Base-by-base conservation (phyloP, 345 rosid species). In the Sonneratia caseolaris region DNA sequence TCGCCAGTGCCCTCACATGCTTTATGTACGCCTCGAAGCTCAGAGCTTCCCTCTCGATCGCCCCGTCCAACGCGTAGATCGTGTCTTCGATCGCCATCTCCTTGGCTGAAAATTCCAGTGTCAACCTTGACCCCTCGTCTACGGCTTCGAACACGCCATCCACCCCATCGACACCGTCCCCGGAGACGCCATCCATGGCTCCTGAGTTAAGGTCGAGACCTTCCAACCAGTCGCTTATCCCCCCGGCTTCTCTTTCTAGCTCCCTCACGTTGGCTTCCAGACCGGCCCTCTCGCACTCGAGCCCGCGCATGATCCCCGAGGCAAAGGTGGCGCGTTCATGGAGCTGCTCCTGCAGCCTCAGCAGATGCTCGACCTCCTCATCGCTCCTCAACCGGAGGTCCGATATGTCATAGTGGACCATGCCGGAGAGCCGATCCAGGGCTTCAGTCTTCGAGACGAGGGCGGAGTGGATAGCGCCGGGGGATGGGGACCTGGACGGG, bases 71-170 rank as follows among this genome's bases (percentile, higher is more conserved):
- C 16, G 68, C 80, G 70, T 75, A 75, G 40, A 86, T 64, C 77
- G 85, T 76, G 59, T 92, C 97, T 35, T 92, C 94, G 36, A 86
- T 79, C n/a, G 82, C 90, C 38, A 40, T 37, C 43, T 87, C 88
- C 27, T 56, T 79, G 9, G 85, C 92, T 78, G 73, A 68, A n/a
- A 71, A 64, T 42, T 84, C 85, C 7, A 83, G 69, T 64, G 18
- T 64, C 68, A 36, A 3, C 19, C 71, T 72, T 1, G 85, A 83
- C 19, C 74, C 78, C 9, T 76, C 81, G 36, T 82, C 88, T 0
- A 1, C 72, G 1, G 66, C 84, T 68, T 79, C 79, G 51, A 82
- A 84, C 18, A 32, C 78, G 37, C 81, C 80, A 0, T 80, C 88
- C 1, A 69, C 49, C 65, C 3, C 37, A 1, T 42, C 68, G 5